Conservation (phyloP, 352 stramenopile genomes). For the Blastocystis sp. region DNA sequence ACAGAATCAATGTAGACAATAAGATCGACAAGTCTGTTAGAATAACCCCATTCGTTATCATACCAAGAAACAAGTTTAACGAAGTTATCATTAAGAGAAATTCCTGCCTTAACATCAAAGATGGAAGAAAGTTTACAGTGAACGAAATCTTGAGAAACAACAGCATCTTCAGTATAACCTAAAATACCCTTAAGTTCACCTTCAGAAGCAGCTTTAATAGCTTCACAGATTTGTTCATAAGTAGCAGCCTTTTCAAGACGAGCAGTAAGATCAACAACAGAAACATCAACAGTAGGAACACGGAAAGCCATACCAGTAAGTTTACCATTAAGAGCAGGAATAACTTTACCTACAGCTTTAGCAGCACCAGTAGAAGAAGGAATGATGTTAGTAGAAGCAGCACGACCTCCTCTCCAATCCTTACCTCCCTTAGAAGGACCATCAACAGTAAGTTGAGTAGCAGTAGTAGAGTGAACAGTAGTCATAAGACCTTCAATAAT, state of each 20-base stretch:
- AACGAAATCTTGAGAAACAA: constrained; percentile 73
- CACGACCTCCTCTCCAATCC: constrained; percentile 74
- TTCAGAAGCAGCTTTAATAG: constrained; percentile 67
- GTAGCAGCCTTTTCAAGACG: constrained; percentile 61
- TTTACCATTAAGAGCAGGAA: too few species aligned
- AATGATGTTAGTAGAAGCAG: constrained; percentile 70
- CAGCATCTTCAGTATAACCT: constrained; percentile 68
- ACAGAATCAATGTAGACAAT: too few species aligned
- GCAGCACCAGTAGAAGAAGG: constrained; percentile 70
- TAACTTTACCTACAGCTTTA: too few species aligned
- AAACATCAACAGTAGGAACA: constrained; percentile 74
- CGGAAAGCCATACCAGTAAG: constrained; percentile 83
- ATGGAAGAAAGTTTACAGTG: constrained; percentile 62
- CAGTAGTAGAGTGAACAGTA: constrained; percentile 63
- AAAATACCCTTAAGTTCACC: constrained; percentile 66
- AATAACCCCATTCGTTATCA: too few species aligned
- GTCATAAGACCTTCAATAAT: too few species aligned
- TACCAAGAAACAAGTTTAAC: constrained; percentile 84
- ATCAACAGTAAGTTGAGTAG: constrained; percentile 77
- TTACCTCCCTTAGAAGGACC: constrained; percentile 68
- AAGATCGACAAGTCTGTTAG: constrained; percentile 1
- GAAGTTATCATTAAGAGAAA: constrained; percentile 75
- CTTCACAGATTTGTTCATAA: constrained; percentile 66
- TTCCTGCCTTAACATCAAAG: constrained; percentile 76
- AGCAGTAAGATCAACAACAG: constrained; percentile 73